A percentile compares a stretch with the other conserved stretches of the same genome.
These are phyloP conservation scores for Arabidopsis arenosa DNA, from an alignment of 345 rosid species.

Conservation along the genomic window DNA sequence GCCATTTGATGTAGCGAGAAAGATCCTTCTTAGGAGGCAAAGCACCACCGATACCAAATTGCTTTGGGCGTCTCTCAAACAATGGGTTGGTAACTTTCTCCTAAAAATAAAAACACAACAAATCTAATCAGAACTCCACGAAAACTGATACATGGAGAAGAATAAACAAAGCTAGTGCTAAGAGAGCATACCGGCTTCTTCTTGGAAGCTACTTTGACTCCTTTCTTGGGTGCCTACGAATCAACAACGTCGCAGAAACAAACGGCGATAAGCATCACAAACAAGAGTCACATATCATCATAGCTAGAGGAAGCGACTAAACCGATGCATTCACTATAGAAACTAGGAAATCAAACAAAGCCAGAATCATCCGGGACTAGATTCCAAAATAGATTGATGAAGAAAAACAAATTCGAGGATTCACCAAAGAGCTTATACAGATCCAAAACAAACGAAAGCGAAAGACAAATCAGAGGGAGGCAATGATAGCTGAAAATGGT, in stretches of 20 bases:
- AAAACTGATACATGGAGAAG: background rate
- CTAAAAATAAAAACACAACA: conserved; percentile 40
- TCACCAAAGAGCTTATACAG: background rate
- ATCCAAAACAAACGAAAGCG: background rate
- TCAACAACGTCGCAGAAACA: too few relatives aligned
- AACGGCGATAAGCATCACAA: background rate
- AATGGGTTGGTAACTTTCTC: conserved; percentile 74
- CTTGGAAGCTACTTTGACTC: conserved; percentile 49
- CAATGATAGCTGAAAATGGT: background rate
- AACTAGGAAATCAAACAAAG: background rate
- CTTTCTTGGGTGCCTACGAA: conserved; percentile 57
- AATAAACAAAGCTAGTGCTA: background rate
- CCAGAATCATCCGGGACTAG: background rate
- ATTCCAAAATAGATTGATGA: background rate
- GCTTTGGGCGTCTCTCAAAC: conserved; percentile 87
- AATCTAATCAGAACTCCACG: background rate
- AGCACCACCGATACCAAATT: conserved; percentile 87
- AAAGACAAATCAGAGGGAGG: background rate
- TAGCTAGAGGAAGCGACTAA: background rate
- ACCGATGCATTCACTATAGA: background rate
- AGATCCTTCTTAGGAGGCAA: conserved; percentile 90
- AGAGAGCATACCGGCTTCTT: conserved; percentile 47
- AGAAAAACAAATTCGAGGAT: background rate
- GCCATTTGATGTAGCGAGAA: conserved; percentile 75
- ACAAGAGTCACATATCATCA: background rate